phyloP scores from a whole-genome alignment of 495 filamentous ascomycete species.

The Friedmanniomyces endolithicus region DNA sequence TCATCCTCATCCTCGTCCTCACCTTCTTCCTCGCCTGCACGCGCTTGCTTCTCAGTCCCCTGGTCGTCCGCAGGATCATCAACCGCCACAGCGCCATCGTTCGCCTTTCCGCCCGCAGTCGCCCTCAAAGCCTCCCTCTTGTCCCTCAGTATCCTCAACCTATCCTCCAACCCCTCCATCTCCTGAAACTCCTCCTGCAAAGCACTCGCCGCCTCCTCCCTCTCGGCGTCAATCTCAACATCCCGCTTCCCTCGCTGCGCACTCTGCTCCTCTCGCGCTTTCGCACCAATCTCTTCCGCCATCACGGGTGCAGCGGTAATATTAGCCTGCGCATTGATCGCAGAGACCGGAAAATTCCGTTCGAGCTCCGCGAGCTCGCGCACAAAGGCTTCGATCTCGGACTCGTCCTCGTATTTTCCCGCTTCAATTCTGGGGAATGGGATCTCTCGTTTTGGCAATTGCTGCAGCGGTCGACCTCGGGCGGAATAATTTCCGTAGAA shows the following conservation, averaged over 20 bases:
- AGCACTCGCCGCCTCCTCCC: constrained; percentile 65
- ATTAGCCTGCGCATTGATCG: constrained; percentile 38
- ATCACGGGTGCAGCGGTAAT: constrained; percentile 62
- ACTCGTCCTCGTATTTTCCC: constrained; percentile 32
- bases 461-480: too few relatives aligned
- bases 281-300: constrained; percentile 58
- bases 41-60: constrained; percentile 5
- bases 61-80: too few relatives aligned
- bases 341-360: constrained; percentile 30
- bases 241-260: constrained; percentile 42
- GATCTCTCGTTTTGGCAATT: not conserved
- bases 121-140: constrained; percentile 49
- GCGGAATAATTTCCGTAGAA: too few relatives aligned
- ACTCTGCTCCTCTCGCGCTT: constrained; percentile 46
- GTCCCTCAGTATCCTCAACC: constrained; percentile 65
- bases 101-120: constrained; percentile 27
- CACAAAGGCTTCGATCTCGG: constrained; percentile 85
- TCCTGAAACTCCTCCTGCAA: constrained; percentile 85
- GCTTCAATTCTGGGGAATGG: too few relatives aligned
- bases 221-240: constrained; percentile 62
- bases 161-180: constrained; percentile 80
- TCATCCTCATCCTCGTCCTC: constrained; percentile 12
- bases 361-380: constrained; percentile 53
- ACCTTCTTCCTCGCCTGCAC: constrained; percentile 15
- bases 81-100: constrained; percentile 10